A percentile compares a stretch with the other conserved stretches of the same genome.
These are phyloP conservation scores for Jaapia argillacea DNA, from an alignment of 768 basidiomycete genomes.

Conservation along the genomic window DNA sequence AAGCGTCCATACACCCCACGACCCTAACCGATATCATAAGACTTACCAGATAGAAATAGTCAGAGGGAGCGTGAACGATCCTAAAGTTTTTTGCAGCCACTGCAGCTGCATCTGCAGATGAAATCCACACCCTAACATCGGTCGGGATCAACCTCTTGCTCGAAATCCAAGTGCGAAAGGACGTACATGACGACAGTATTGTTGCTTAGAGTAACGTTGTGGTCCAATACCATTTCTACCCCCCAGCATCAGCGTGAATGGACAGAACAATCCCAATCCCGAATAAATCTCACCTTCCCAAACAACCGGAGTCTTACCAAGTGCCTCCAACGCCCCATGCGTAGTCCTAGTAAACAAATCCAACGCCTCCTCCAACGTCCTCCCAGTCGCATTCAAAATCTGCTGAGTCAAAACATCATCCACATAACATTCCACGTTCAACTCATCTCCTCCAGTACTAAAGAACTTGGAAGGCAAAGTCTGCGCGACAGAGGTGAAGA, in stretches of 20 bases:
- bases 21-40: neutral
- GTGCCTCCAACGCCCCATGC: slow-evolving; percentile 40
- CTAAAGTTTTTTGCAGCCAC: slow-evolving; percentile 31
- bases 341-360: slow-evolving; percentile 49
- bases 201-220: slow-evolving; percentile 28
- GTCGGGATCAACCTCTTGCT: neutral
- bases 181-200: slow-evolving; percentile 32
- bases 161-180: neutral
- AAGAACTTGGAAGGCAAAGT: slow-evolving; percentile 53
- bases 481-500: slow-evolving; percentile 44
- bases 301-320: slow-evolving; percentile 70
- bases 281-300: slow-evolving; percentile 60
- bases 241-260: slow-evolving; percentile 14
- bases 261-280: neutral
- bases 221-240: slow-evolving; percentile 39
- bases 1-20: neutral
- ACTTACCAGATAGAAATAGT: slow-evolving; percentile 43
- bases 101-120: slow-evolving; percentile 25
- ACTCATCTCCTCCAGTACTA: slow-evolving; percentile 76
- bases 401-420: slow-evolving; percentile 51
- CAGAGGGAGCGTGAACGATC: slow-evolving; percentile 36
- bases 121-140: slow-evolving; percentile 34
- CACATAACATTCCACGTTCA: slow-evolving; percentile 58
- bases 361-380: slow-evolving; percentile 56
- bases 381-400: slow-evolving; percentile 36